Conservation (phyloP, 1,284 basidiomycete species). For the Cutaneotrichosporon sp. region DNA sequence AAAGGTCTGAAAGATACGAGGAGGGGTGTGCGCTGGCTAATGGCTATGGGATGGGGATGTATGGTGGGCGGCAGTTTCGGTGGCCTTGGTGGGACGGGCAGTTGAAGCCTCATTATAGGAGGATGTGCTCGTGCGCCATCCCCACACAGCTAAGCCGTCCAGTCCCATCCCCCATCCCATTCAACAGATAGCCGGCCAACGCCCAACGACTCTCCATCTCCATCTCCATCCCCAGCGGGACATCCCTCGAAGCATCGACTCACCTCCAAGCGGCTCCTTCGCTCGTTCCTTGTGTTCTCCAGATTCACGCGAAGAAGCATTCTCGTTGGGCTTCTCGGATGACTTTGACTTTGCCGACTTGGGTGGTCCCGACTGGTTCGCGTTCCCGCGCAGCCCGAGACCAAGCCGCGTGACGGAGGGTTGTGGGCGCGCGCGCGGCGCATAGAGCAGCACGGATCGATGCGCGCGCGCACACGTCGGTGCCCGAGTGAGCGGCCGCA, state of each 20-base stretch:
- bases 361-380: conserved; percentile 1
- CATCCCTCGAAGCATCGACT: neutral
- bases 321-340: neutral
- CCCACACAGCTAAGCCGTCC: too few species aligned
- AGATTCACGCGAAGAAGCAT: neutral
- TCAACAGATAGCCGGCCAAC: too few species aligned
- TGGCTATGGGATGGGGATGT: neutral
- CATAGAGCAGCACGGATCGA: neutral
- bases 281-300: neutral
- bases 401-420: neutral
- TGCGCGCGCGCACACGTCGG: neutral
- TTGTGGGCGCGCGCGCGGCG: neutral
- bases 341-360: neutral
- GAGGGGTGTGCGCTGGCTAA: neutral
- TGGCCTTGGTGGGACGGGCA: neutral
- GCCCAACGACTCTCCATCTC: too few species aligned
- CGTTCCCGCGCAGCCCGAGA: neutral
- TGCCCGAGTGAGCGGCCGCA: conserved; percentile 3
- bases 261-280: conserved; percentile 5
- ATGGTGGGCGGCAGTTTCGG: neutral
- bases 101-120: too few species aligned
- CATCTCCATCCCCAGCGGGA: too few species aligned
- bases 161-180: too few species aligned
- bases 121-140: too few species aligned
- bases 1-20: too few species aligned